These are phyloP conservation scores for Kwoniella newhampshirensis DNA, from an alignment of 768 basidiomycete species.

Conservation along the genomic window DNA sequence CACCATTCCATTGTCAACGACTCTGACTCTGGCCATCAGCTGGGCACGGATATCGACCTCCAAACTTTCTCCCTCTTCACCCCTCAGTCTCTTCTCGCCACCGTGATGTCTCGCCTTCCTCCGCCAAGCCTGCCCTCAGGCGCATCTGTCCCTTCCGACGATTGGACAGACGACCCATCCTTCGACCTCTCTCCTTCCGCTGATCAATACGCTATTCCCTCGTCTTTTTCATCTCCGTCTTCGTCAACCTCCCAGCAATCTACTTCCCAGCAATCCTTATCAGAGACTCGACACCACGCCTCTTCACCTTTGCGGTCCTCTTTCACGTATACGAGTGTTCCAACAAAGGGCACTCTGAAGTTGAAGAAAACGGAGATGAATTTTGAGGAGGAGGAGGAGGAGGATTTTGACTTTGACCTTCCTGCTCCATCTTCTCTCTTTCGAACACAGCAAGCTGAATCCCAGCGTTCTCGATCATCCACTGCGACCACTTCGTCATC, in stretches of 20 bases:
- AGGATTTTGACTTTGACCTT: slow-evolving; percentile 19
- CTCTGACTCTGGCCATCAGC: no score
- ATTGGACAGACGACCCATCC: slow-evolving; percentile 47
- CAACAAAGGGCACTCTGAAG: slow-evolving; percentile 17
- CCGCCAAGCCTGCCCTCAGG: slow-evolving; percentile 28
- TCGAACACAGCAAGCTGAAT: neutral
- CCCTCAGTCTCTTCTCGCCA: no score
- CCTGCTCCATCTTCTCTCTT: neutral
- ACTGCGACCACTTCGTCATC: slow-evolving; percentile 9
- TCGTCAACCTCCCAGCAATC: slow-evolving; percentile 19
- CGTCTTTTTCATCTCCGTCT: slow-evolving; percentile 15
- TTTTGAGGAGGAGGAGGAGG: slow-evolving; percentile 9
- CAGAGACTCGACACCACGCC: slow-evolving; percentile 15
- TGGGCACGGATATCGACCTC: no score
- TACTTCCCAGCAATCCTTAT: slow-evolving; percentile 8
- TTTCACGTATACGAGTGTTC: neutral
- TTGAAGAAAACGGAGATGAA: slow-evolving; percentile 17
- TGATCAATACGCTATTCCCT: slow-evolving; percentile 14
- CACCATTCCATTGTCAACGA: no score
- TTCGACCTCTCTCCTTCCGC: slow-evolving; percentile 36
- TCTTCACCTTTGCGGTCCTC: slow-evolving; percentile 5
- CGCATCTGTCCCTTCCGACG: slow-evolving; percentile 31
- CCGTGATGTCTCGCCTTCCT: slow-evolving; percentile 27
- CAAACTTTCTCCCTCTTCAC: no score
- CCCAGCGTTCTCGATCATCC: slow-evolving; percentile 16